Evolutionary conservation across 768 basidiomycete genomes (phyloP), one percentile per base, ranked within the genome.

Genomic region (Podaxis rugospora): DNA sequence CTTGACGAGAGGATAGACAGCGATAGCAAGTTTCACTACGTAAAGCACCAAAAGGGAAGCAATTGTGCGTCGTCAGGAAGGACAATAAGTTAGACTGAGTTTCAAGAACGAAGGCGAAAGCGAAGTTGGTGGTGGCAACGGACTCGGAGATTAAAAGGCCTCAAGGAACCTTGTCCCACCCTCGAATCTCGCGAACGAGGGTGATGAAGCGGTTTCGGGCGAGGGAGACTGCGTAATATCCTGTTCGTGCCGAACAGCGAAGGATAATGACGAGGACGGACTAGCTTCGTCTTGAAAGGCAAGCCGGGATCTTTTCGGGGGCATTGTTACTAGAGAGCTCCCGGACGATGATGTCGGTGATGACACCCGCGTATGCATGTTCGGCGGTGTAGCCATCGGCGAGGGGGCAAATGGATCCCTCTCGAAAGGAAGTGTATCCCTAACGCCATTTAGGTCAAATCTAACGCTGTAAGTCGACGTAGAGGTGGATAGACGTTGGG

Each of bases 121-220:
- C 42, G n/a, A 18, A 44, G 42, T 16, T 44, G 5, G 42, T 6
- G 42, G 11, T 40, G 39, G 21, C 10, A 53, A 32, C 32, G 32
- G 39, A 21, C 10, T 13, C 5, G 32, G 10, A 21, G 5, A 23
- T 50, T 35, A 60, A 9, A 60, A 44, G n/a, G 51, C 23, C 27
- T 60, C 59, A 18, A 60, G 25, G 40, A 60, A 60, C 27, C 46
- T 60, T 35, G 59, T 46, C 1, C 59, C 59, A 3, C 59, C 59
- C 44, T 60, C 51, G 14, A 60, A 60, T 3, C 51, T 60, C 5
- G 59, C 10, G 5, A 23, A 51, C 4, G 42, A 21, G 23, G 57
- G 57, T 37, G 49, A 50, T 18, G 57, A 35, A 16, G 59, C 49
- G 14, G 58, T 37, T 5, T 25, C 42, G 2, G 35, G 3, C 16